These are phyloP conservation scores for Globisporangium alternatum DNA, from an alignment of 352 stramenopile genomes.

Conservation along the genomic window DNA sequence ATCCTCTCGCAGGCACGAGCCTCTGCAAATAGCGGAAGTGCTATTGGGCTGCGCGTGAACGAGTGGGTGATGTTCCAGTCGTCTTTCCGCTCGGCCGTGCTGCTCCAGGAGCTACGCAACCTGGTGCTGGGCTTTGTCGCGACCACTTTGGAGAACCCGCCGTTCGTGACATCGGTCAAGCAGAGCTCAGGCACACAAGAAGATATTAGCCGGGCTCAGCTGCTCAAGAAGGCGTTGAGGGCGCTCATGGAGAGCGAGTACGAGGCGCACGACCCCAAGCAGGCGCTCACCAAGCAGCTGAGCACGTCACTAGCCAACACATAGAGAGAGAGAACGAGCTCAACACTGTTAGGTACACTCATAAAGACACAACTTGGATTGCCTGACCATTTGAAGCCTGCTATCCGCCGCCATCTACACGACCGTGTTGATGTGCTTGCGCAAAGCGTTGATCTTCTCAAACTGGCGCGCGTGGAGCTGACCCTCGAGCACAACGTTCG, in stretches of 20 bases:
- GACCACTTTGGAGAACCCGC: conserved; percentile 34
- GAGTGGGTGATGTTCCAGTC: conserved; percentile 67
- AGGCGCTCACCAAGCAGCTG: conserved; percentile 41
- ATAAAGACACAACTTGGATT: background rate
- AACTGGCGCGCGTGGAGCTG: conserved; percentile 41
- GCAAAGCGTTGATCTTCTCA: conserved; percentile 27
- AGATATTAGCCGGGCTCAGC: background rate
- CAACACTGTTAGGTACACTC: background rate
- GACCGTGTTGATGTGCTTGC: conserved; percentile 37
- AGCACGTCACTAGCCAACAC: background rate
- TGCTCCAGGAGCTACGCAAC: conserved; percentile 49
- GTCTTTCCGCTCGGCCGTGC: conserved; percentile 47
- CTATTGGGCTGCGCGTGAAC: conserved; percentile 60
- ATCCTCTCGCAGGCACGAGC: conserved; percentile 40
- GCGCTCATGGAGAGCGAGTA: conserved; percentile 46
- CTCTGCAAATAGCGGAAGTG: conserved; percentile 10
- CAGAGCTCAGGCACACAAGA: background rate
- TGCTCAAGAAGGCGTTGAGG: conserved; percentile 29
- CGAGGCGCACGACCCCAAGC: conserved; percentile 44
- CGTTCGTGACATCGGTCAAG: conserved; percentile 13
- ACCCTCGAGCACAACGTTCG: conserved; percentile 33
- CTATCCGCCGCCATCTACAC: conserved; percentile 16
- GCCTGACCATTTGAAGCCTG: background rate
- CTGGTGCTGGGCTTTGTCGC: conserved; percentile 31
- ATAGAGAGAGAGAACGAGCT: background rate